Evolutionary conservation across 208 protist species (phyloP).

Genomic region (Wallacemonas sp.): DNA sequence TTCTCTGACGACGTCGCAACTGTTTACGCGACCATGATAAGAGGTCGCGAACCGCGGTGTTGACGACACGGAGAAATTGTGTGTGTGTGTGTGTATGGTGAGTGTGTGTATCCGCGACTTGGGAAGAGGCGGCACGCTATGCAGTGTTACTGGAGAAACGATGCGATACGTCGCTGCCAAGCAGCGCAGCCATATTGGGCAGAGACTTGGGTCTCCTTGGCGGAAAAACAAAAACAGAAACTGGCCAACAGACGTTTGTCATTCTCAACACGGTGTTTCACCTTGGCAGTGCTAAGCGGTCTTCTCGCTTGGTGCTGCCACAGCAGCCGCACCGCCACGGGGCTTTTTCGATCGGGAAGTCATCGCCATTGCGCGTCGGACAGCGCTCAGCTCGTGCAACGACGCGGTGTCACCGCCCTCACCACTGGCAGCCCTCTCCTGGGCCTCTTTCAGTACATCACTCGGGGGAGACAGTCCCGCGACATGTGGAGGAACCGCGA

Average conservation of each 20-base stretch:
- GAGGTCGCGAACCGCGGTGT: too few species aligned
- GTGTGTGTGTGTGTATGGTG: too few species aligned
- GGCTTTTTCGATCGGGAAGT: not conserved
- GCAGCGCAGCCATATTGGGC: too few species aligned
- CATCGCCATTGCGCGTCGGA: conserved; percentile 5
- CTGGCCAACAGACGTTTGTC: not conserved
- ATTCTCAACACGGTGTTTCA: not conserved
- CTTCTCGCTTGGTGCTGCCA: not conserved
- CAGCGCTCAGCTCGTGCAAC: conserved; percentile 2
- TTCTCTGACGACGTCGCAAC: too few species aligned
- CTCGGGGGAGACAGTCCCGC: not conserved
- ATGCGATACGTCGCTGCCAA: too few species aligned
- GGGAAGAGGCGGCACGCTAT: too few species aligned
- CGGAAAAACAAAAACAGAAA: not conserved
- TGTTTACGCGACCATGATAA: too few species aligned
- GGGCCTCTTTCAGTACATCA: not conserved
- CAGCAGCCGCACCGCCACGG: not conserved
- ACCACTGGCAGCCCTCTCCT: not conserved
- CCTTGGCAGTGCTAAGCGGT: not conserved
- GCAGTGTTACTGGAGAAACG: too few species aligned
- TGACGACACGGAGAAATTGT: too few species aligned
- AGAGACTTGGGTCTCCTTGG: too few species aligned
- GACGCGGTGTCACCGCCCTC: not conserved
- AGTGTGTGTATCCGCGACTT: too few species aligned
- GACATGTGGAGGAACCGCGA: conserved; percentile 6